Conservation (phyloP, 805 yeast species). For the Spathaspora boniae region DNA sequence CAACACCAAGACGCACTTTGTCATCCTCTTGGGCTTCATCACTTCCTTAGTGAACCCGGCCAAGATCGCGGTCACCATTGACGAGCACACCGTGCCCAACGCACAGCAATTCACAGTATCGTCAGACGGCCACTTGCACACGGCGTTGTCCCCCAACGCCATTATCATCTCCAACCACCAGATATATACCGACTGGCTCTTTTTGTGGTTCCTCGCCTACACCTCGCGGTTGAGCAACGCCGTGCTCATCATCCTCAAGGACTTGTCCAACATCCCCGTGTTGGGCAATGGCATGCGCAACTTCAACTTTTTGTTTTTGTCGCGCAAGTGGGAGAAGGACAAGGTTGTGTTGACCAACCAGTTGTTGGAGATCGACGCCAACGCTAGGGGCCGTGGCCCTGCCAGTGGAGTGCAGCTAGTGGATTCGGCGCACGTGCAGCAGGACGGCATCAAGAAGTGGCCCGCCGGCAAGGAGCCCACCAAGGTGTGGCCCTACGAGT, state of each 20-base stretch:
- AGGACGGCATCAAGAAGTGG: slow-evolving; percentile 22
- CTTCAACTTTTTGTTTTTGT: slow-evolving; percentile 72
- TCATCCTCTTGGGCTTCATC: slow-evolving; percentile 50
- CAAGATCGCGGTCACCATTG: slow-evolving; percentile 48
- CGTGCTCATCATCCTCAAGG: slow-evolving; percentile 73
- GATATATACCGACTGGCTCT: slow-evolving; percentile 91
- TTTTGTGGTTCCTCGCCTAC: slow-evolving; percentile 81
- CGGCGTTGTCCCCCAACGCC: slow-evolving; percentile 45
- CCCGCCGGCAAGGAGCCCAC: slow-evolving; percentile 20
- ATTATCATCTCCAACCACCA: slow-evolving; percentile 87
- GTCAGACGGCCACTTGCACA: slow-evolving; percentile 20
- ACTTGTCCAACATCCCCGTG: slow-evolving; percentile 69
- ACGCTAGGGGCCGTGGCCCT: slow-evolving; percentile 56
- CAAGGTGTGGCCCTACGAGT: slow-evolving; percentile 47
- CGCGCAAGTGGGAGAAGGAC: slow-evolving; percentile 85
- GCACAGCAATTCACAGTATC: slow-evolving; percentile 26
- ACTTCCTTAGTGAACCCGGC: slow-evolving; percentile 52
- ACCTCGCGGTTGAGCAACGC: slow-evolving; percentile 62
- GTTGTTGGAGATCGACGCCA: slow-evolving; percentile 55
- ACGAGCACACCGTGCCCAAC: slow-evolving; percentile 19
- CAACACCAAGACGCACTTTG: slow-evolving; percentile 56
- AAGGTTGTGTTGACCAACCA: slow-evolving; percentile 53
- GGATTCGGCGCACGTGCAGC: slow-evolving; percentile 32
- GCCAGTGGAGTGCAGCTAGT: slow-evolving; percentile 38
- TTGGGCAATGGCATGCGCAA: slow-evolving; percentile 84